Percentiles rank a stretch among this genome's conserved stretches.
Evolutionary conservation across 768 basidiomycete genomes (phyloP).

Genomic region (Pisolithus marmoratus): DNA sequence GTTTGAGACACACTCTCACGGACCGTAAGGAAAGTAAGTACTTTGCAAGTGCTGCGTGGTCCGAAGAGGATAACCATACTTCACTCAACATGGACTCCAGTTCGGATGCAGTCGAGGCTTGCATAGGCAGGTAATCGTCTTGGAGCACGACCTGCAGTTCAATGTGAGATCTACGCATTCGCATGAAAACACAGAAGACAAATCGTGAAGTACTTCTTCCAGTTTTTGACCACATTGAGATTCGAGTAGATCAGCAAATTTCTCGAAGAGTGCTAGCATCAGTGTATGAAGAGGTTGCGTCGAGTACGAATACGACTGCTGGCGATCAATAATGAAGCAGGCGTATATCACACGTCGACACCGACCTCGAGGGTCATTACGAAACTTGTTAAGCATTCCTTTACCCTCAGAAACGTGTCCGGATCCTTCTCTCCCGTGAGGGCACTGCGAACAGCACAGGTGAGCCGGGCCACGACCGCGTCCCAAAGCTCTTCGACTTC

Average conservation of each 20-base stretch:
- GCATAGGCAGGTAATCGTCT: conserved; percentile 91
- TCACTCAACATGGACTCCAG: conserved; percentile 69
- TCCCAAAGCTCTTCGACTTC: conserved; percentile 98
- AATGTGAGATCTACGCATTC: neutral
- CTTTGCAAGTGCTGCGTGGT: conserved; percentile 56
- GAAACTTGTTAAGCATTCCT: conserved; percentile 79
- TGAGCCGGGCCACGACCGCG: conserved; percentile 67
- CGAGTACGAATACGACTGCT: conserved; percentile 80
- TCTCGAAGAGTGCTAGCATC: conserved; percentile 85
- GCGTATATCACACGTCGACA: neutral
- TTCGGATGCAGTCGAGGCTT: conserved; percentile 53
- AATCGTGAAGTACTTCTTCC: conserved; percentile 53
- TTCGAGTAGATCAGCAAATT: conserved; percentile 79
- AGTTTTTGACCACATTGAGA: conserved; percentile 76
- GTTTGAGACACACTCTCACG: conserved; percentile 2
- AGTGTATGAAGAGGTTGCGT: conserved; percentile 78
- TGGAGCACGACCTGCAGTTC: conserved; percentile 63
- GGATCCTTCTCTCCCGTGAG: conserved; percentile 72
- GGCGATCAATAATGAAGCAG: conserved; percentile 2
- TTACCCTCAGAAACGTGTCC: conserved; percentile 75
- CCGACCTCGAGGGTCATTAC: conserved; percentile 88
- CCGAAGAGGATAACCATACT: conserved; percentile 75
- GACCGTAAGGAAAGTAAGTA: conserved; percentile 21
- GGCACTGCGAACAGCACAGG: conserved; percentile 66
- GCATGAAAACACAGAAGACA: neutral